Conservation (phyloP, 345 rosid genomes). For the Raphanus raphanistrum region DNA sequence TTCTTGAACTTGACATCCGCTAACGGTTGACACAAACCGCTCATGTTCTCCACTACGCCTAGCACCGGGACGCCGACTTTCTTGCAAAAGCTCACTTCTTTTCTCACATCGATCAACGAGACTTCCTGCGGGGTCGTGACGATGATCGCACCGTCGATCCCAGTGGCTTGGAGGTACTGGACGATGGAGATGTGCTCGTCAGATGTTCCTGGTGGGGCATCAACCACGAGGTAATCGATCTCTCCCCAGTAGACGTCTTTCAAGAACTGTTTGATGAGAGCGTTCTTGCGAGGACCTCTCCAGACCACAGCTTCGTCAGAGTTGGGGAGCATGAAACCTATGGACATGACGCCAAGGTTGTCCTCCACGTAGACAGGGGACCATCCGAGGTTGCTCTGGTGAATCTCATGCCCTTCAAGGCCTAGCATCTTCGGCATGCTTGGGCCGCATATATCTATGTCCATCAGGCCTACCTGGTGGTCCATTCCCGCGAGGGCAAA, state of each 20-base stretch:
- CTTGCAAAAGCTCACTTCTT: constrained; percentile 92
- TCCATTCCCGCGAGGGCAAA: constrained; percentile 84
- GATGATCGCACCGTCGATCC: constrained; percentile 89
- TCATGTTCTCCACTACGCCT: constrained; percentile 97
- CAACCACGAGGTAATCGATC: constrained; percentile 83
- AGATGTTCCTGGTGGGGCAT: constrained; percentile 96
- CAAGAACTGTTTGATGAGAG: constrained; percentile 86
- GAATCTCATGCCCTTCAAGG: constrained; percentile 91
- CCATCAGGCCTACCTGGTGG: constrained; percentile 86
- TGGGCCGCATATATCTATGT: constrained; percentile 92
- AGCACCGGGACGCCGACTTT: constrained; percentile 82
- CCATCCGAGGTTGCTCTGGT: constrained; percentile 98
- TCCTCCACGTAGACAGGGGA: constrained; percentile 96
- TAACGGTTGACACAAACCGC: constrained; percentile 77
- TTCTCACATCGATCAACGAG: constrained; percentile 86
- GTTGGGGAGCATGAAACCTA: constrained; percentile 93
- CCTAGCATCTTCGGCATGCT: constrained; percentile 97
- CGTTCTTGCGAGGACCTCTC: constrained; percentile 95
- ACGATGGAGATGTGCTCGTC: constrained; percentile 94
- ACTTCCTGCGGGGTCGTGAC: constrained; percentile 95
- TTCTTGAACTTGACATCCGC: constrained; percentile 62
- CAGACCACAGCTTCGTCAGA: constrained; percentile 96
- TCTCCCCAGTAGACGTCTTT: constrained; percentile 97
- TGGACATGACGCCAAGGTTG: constrained; percentile 95
- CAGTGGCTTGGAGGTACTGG: constrained; percentile 78